Conservation (phyloP, 139 green algal genomes). For the Auxenochlorella pyrenoidosa region DNA sequence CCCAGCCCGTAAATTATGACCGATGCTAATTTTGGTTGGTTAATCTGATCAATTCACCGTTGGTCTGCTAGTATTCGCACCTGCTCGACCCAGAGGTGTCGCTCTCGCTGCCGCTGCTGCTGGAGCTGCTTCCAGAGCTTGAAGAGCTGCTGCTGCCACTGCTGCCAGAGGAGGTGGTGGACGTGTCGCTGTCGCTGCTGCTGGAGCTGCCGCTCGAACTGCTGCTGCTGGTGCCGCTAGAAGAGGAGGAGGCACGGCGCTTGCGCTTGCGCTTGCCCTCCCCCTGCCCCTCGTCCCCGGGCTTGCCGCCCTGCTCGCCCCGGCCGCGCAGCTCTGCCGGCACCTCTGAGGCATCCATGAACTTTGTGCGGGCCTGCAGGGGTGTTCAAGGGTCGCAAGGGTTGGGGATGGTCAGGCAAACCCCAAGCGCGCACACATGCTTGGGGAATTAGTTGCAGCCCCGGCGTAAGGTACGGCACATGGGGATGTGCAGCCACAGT, state of each 20-base stretch:
- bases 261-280: constrained; percentile 33
- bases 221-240: constrained; percentile 27
- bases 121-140: background rate
- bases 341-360: constrained; percentile 61
- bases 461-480: too few species aligned
- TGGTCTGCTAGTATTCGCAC: too few species aligned
- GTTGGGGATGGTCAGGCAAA: too few species aligned
- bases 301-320: constrained; percentile 3
- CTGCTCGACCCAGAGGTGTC: too few species aligned
- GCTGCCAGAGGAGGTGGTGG: background rate
- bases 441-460: too few species aligned
- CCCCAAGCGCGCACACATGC: too few species aligned
- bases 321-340: constrained; percentile 55
- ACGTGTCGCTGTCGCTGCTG: background rate
- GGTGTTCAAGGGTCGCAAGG: too few species aligned
- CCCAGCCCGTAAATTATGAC: too few species aligned
- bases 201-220: constrained; percentile 10
- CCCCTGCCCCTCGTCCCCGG: constrained; percentile 41
- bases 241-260: constrained; percentile 19
- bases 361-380: constrained; percentile 45
- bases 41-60: too few species aligned
- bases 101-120: background rate
- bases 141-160: constrained; percentile 5
- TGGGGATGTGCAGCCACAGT: too few species aligned
- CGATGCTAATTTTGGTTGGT: too few species aligned